A percentile compares a stretch with the other conserved stretches of the same genome.
These are phyloP conservation scores for Neltuma alba DNA, from an alignment of 306 rosid species.

Conservation along the genomic window DNA sequence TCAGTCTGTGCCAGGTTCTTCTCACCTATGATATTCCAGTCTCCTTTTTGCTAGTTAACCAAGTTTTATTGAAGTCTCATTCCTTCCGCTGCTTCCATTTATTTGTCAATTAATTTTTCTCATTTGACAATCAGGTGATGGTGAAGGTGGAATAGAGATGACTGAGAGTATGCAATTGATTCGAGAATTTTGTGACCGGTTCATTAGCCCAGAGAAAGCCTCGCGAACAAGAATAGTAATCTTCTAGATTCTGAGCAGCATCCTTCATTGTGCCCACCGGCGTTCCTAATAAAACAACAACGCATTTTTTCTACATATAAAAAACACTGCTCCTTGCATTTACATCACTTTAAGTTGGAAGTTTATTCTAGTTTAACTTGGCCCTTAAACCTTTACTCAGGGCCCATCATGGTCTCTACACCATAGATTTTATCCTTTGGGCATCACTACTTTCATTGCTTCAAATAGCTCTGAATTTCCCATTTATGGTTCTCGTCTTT, in stretches of 20 bases:
- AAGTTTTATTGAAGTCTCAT: background rate
- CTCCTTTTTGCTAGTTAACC: background rate
- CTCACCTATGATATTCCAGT: slow-evolving; percentile 10
- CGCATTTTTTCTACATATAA: background rate
- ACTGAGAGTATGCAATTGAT: slow-evolving; percentile 90
- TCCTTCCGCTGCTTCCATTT: slow-evolving; percentile 2
- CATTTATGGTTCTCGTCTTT: slow-evolving; percentile 17
- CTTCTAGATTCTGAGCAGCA: slow-evolving; percentile 34
- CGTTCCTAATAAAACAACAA: slow-evolving; percentile 27
- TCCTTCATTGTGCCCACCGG: slow-evolving; percentile 19
- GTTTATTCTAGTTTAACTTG: slow-evolving; percentile 3
- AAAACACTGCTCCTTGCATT: slow-evolving; percentile 9
- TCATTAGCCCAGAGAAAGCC: slow-evolving; percentile 63
- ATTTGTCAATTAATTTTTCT: slow-evolving; percentile 24
- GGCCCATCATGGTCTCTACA: slow-evolving; percentile 5
- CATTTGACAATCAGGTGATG: slow-evolving; percentile 67
- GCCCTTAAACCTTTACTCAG: background rate
- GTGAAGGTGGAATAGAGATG: slow-evolving; percentile 98
- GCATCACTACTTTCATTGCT: slow-evolving; percentile 17
- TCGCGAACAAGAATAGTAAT: slow-evolving; percentile 80
- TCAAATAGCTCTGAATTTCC: slow-evolving; percentile 20
- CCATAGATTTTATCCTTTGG: slow-evolving; percentile 9
- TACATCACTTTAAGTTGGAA: slow-evolving; percentile 16
- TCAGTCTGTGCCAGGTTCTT: slow-evolving; percentile 87
- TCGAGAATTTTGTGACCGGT: slow-evolving; percentile 75